Evolutionary conservation across 2,329 filamentous ascomycete species (phyloP).

Genomic region (Xylariaceae sp.): DNA sequence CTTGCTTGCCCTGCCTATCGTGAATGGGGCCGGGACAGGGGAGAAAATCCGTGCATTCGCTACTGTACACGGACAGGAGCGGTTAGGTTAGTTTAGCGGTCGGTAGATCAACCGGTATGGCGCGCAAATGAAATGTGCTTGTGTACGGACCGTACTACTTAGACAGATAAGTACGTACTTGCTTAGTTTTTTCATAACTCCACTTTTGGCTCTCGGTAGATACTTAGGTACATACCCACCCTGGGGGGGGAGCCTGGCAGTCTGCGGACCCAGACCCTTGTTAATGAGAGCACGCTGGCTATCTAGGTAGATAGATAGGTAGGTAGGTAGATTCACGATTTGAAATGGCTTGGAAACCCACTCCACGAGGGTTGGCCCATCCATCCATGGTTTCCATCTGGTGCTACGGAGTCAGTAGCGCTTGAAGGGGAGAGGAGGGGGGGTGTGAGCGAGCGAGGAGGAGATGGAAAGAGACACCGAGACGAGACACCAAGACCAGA

Average conservation of each 20-base stretch:
- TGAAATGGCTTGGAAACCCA: slow-evolving; percentile 11
- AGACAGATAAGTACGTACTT: neutral
- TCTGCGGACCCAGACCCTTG: no score
- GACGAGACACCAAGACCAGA: neutral
- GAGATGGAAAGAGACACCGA: neutral
- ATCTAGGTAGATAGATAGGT: no score
- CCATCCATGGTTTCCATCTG: neutral
- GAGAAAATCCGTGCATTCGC: neutral
- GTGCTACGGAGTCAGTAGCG: neutral
- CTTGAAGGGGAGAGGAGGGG: no score
- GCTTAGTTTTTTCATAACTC: neutral
- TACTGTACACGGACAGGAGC: neutral
- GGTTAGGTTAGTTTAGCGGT: neutral
- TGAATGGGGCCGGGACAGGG: neutral
- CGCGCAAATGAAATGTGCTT: neutral
- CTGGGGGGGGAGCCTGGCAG: no score
- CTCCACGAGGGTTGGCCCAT: neutral
- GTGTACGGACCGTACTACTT: neutral
- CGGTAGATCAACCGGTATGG: neutral
- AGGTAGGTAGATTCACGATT: slow-evolving; percentile 9
- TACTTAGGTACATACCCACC: neutral
- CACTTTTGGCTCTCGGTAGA: neutral
- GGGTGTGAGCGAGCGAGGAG: no score
- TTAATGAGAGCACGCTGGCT: neutral
- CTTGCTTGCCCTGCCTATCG: neutral